Evolutionary conservation across 345 rosid species (phyloP).

Genomic region (Mallotus nudiflorus): DNA sequence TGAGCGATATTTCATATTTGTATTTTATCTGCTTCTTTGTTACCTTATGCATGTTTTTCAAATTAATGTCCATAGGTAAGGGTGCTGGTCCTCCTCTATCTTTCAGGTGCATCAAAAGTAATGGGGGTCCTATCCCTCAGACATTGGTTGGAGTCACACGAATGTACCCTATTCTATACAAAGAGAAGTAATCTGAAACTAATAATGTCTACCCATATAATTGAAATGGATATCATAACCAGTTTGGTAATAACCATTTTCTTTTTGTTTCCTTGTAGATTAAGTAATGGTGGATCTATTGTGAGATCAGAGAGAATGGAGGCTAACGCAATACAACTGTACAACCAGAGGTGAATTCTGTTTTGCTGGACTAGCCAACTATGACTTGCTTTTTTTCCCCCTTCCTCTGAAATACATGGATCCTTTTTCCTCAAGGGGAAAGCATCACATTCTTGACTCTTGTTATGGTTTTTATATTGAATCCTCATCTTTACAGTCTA

Average conservation of each 20-base stretch:
- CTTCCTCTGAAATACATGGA: background rate
- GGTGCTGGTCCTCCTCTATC: slow-evolving; percentile 66
- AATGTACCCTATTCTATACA: slow-evolving; percentile 83
- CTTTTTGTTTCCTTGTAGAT: slow-evolving; percentile 36
- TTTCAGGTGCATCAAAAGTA: slow-evolving; percentile 82
- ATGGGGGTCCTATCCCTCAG: slow-evolving; percentile 80
- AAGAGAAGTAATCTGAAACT: slow-evolving; percentile 64
- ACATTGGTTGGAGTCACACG: slow-evolving; percentile 85
- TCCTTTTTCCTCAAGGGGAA: background rate
- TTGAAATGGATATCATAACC: slow-evolving; percentile 17
- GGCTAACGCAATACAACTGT: slow-evolving; percentile 49
- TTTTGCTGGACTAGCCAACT: background rate
- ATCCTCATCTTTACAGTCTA: background rate
- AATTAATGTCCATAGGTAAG: slow-evolving; percentile 57
- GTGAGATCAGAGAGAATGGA: slow-evolving; percentile 91
- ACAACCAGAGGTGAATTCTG: slow-evolving; percentile 45
- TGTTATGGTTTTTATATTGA: background rate
- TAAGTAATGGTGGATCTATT: slow-evolving; percentile 57
- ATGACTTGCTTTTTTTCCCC: background rate
- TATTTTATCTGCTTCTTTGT: slow-evolving; percentile 14
- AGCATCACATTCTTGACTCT: no score
- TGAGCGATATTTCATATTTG: slow-evolving; percentile 12
- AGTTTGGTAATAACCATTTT: background rate
- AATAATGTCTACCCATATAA: slow-evolving; percentile 14
- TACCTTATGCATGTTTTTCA: slow-evolving; percentile 24